phyloP scores from a whole-genome alignment of 257 asterid species.

The Primulina tabacum region DNA sequence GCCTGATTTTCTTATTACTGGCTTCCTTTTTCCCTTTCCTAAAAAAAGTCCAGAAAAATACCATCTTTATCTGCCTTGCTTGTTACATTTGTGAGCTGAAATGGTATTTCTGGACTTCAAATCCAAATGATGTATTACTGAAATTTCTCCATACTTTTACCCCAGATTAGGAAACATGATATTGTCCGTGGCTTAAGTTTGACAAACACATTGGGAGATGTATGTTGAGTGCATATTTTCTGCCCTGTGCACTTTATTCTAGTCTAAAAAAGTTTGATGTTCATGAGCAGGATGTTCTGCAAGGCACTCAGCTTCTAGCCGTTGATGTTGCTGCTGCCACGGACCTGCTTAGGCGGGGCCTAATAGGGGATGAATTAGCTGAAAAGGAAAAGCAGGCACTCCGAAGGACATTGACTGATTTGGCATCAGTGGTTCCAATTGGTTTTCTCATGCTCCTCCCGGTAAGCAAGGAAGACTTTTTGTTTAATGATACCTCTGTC shows the following conservation, averaged over 20 bases:
- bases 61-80: neutral
- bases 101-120: conserved; percentile 15
- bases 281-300: conserved; percentile 77
- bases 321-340: conserved; percentile 85
- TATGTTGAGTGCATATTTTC: neutral
- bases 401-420: conserved; percentile 82
- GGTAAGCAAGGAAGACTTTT: conserved; percentile 43
- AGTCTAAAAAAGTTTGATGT: neutral
- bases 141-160: neutral
- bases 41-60: neutral
- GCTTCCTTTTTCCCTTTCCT: neutral
- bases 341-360: conserved; percentile 66
- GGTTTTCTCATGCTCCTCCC: conserved; percentile 99
- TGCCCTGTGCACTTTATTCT: neutral
- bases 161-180: no score
- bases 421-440: conserved; percentile 94
- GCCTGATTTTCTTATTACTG: conserved; percentile 11
- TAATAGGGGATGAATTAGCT: conserved; percentile 81
- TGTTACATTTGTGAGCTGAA: conserved; percentile 18
- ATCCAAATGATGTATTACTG: neutral
- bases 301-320: conserved; percentile 99
- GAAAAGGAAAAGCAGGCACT: conserved; percentile 95
- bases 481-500: conserved; percentile 2
- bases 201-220: neutral
- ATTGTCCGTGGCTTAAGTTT: neutral